Evolutionary conservation across 768 basidiomycete genomes (phyloP).

Genomic region (Leccinum subtestaceum): DNA sequence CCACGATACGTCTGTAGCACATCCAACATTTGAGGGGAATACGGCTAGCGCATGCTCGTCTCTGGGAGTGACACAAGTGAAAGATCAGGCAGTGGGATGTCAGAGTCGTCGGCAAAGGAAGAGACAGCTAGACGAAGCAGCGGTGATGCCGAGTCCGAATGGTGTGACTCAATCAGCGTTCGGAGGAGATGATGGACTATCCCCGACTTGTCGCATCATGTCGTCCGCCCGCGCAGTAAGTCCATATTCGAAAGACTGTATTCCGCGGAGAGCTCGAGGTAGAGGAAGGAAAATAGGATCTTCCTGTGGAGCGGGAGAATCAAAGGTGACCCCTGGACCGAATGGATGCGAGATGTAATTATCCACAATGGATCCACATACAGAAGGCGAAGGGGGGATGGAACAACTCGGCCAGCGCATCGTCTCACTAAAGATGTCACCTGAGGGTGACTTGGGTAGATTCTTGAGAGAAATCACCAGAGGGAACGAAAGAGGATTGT

Average conservation of each 20-base stretch:
- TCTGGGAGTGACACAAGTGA: constrained; percentile 41
- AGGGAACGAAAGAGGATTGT: constrained; percentile 46
- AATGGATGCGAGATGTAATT: too few relatives aligned
- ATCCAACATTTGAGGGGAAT: constrained; percentile 75
- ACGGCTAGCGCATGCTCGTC: constrained; percentile 55
- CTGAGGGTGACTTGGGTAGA: constrained; percentile 27
- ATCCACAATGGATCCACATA: too few relatives aligned
- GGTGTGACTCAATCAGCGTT: too few relatives aligned
- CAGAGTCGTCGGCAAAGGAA: constrained; percentile 29
- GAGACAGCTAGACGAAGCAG: constrained; percentile 25
- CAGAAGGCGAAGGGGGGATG: constrained; percentile 40
- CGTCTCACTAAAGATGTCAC: constrained; percentile 62
- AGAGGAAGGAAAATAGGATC: too few relatives aligned
- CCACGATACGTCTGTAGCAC: constrained; percentile 78
- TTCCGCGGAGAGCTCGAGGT: too few relatives aligned
- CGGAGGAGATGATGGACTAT: too few relatives aligned
- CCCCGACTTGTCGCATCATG: too few relatives aligned
- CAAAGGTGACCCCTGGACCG: too few relatives aligned
- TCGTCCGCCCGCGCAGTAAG: too few relatives aligned
- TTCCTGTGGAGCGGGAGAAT: too few relatives aligned
- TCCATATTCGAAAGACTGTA: too few relatives aligned
- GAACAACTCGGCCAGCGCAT: too few relatives aligned
- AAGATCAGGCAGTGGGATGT: constrained; percentile 28
- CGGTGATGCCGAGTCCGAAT: constrained; percentile 32
- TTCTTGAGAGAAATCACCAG: constrained; percentile 23